phyloP scores from a whole-genome alignment of 305 asterid genomes.

The Lippia alba region DNA sequence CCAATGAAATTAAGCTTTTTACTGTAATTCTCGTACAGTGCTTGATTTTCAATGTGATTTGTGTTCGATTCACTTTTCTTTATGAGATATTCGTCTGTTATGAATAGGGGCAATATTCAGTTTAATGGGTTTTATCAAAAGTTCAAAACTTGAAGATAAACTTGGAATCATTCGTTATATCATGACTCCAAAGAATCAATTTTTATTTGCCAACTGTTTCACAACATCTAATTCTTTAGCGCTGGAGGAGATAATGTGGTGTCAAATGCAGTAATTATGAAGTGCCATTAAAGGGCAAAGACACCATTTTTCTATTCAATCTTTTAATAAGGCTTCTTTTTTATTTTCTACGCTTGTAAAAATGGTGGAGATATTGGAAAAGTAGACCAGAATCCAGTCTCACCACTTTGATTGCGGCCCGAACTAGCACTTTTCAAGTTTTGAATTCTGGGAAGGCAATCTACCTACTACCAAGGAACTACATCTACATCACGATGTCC shows the following conservation, averaged over 20 bases:
- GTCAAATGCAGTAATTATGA: too few species aligned
- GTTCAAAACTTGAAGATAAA: too few species aligned
- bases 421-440: not conserved
- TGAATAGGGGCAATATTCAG: too few species aligned
- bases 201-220: too few species aligned
- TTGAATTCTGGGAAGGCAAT: not conserved
- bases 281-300: not conserved
- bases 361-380: slow-evolving; percentile 1
- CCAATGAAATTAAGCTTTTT: not conserved
- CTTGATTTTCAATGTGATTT: not conserved
- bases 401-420: slow-evolving; percentile 21
- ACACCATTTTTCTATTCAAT: not conserved
- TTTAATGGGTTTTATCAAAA: too few species aligned
- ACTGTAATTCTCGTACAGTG: not conserved
- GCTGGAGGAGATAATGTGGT: too few species aligned
- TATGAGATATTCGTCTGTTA: not conserved
- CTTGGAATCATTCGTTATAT: too few species aligned
- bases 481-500: not conserved
- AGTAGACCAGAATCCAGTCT: not conserved
- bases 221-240: too few species aligned
- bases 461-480: not conserved
- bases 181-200: too few species aligned
- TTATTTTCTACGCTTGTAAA: not conserved
- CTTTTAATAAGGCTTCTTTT: too few species aligned
- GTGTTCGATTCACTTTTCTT: not conserved